Evolutionary conservation across 1,139 yeast species (phyloP).

Genomic region (Taphrina wiesneri): DNA sequence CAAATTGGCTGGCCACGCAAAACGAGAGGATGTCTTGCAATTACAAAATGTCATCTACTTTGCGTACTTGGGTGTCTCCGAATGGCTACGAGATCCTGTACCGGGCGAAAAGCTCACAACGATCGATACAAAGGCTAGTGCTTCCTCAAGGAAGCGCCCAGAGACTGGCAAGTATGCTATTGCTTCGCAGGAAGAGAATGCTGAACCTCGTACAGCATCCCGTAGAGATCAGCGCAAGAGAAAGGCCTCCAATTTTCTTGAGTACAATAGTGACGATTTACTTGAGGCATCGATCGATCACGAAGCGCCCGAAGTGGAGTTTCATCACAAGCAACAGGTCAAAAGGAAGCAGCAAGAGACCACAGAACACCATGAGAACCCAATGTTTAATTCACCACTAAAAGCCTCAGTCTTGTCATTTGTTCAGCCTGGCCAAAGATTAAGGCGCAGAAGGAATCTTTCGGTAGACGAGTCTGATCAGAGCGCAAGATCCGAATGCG

Average conservation of each 20-base stretch:
- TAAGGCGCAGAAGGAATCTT: not conserved
- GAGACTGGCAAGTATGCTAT: not conserved
- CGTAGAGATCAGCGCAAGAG: not conserved
- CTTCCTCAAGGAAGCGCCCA: not conserved
- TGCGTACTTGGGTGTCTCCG: constrained; percentile 28
- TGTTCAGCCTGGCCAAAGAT: not conserved
- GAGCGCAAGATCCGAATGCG: too few relatives aligned
- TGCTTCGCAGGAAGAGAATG: not conserved
- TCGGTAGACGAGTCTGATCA: too few relatives aligned
- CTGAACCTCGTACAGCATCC: not conserved
- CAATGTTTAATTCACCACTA: not conserved
- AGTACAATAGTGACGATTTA: not conserved
- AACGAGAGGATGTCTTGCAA: constrained; percentile 38
- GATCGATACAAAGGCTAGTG: not conserved
- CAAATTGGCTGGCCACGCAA: constrained; percentile 33
- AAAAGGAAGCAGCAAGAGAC: too few relatives aligned
- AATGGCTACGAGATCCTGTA: not conserved
- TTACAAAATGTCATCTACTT: constrained; percentile 37
- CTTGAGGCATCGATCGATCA: not conserved
- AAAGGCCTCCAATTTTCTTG: not conserved
- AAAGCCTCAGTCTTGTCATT: not conserved
- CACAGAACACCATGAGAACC: too few relatives aligned
- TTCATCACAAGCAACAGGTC: too few relatives aligned
- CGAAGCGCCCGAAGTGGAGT: not conserved
- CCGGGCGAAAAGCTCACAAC: not conserved